Base-by-base conservation (phyloP, 768 basidiomycete species). In the Coprinopsis sp. region DNA sequence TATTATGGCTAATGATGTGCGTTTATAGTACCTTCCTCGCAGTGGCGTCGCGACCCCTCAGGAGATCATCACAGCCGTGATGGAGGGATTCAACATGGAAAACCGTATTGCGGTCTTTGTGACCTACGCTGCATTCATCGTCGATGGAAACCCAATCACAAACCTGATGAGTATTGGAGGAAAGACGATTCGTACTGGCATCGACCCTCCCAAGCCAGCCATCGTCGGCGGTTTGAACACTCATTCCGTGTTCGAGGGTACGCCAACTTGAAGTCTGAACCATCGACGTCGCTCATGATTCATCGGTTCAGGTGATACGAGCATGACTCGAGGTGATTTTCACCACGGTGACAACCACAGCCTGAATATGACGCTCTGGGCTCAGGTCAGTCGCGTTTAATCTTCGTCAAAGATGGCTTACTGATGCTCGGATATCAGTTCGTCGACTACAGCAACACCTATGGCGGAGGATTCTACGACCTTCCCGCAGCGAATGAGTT, bases 81-180 rank as follows among this genome's bases (percentile, higher is more conserved):
- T 49, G 40, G 52, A 56, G 50, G 55, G 55, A 54, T 27, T 25
- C n/a, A n/a, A n/a, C n/a, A n/a, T n/a, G n/a, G n/a, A n/a, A n/a
- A n/a, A n/a, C n/a, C n/a, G 33, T 37, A 33, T n/a, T 22, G 3
- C 6, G n/a, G n/a, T 6, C n/a, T 25, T 27, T 16, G 24, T 24
- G 13, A 2, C 19, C 22, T 49, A 45, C 21, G 40, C 30, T 12
- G 51, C 38, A n/a, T 33, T 49, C 42, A 21, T 49, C 6, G 43
- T 42, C 2, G 47, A 49, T 27, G 43, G 43, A 4, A 52, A 47
- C 30, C 24, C 52, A 14, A 33, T 53, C 33, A 43, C 29, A 21
- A 47, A 52, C 30, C 37, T 18, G 8, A 6, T 19, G 2, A 36
- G 18, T 3, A n/a, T n/a, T n/a, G n/a, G n/a, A n/a, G n/a, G n/a